These are phyloP conservation scores for Solanum pennellii DNA, from an alignment of 257 asterid genomes.

Conservation along the genomic window DNA sequence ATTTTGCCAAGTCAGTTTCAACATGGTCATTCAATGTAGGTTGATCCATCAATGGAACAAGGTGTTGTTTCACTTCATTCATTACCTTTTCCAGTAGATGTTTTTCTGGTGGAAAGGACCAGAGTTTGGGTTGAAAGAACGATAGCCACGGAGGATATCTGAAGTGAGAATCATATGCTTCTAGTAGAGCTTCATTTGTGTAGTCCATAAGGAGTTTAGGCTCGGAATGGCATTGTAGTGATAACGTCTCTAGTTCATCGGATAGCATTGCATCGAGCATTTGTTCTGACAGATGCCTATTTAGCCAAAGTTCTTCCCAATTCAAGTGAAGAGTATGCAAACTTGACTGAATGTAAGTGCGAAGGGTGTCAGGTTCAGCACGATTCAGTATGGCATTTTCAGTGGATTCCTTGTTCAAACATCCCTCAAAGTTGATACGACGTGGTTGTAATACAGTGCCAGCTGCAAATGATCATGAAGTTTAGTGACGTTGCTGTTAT, in stretches of 20 bases:
- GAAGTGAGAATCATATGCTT: conserved; percentile 20
- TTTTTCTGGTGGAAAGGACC: conserved; percentile 20
- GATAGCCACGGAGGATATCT: conserved; percentile 30
- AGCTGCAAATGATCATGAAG: conserved; percentile 21
- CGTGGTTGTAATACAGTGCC: conserved; percentile 30
- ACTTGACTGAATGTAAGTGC: conserved; percentile 33
- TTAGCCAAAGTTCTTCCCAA: conserved; percentile 34
- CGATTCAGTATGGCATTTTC: conserved; percentile 7
- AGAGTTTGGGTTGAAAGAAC: conserved; percentile 20
- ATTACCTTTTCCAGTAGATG: conserved; percentile 39
- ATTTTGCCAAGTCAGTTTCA: conserved; percentile 24
- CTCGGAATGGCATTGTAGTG: conserved; percentile 21
- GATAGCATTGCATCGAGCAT: conserved; percentile 28
- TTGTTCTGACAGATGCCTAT: conserved; percentile 17
- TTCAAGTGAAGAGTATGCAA: conserved; percentile 35
- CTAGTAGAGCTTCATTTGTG: conserved; percentile 47
- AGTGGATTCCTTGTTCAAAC: conserved; percentile 15
- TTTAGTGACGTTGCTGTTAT: background rate
- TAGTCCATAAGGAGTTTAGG: conserved; percentile 64
- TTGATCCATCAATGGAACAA: conserved; percentile 23
- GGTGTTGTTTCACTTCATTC: conserved; percentile 36
- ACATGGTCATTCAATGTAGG: conserved; percentile 39
- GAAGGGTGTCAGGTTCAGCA: conserved; percentile 18
- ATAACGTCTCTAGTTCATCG: conserved; percentile 17
- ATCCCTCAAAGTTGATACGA: conserved; percentile 41